These are phyloP conservation scores for Coemansia sp. DNA, from an alignment of 192 early-diverging fungal species.

Conservation along the genomic window DNA sequence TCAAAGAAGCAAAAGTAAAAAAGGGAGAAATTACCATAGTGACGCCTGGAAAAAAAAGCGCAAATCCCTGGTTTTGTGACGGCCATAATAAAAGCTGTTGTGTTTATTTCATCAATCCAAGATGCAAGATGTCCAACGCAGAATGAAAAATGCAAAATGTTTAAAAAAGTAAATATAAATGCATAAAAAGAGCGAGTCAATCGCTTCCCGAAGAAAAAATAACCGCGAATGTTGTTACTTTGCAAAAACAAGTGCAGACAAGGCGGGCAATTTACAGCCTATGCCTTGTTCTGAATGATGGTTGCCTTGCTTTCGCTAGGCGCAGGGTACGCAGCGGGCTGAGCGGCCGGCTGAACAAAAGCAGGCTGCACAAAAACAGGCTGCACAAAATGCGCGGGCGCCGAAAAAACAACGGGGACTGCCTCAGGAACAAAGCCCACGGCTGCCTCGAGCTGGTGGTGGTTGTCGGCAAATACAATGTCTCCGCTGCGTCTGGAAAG, in stretches of 20 bases:
- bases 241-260: neutral
- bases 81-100: neutral
- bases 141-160: neutral
- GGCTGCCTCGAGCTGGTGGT: slow-evolving; percentile 2
- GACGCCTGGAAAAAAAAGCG: too few relatives aligned
- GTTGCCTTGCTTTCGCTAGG: slow-evolving; percentile 22
- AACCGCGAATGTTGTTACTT: neutral
- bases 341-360: too few relatives aligned
- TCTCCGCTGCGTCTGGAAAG: slow-evolving; percentile 1
- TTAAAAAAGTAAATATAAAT: neutral
- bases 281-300: slow-evolving; percentile 44
- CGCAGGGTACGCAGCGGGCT: slow-evolving; percentile 3
- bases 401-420: slow-evolving; percentile 4
- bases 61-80: neutral
- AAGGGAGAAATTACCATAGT: too few relatives aligned
- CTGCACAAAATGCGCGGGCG: slow-evolving; percentile 10
- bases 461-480: slow-evolving; percentile 8
- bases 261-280: slow-evolving; percentile 3
- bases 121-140: neutral
- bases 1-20: too few relatives aligned
- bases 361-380: slow-evolving; percentile 14
- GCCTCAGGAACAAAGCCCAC: slow-evolving; percentile 1
- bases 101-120: neutral
- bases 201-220: neutral
- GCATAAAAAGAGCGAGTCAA: slow-evolving; percentile 4